phyloP scores from a whole-genome alignment of 2,329 filamentous ascomycete genomes.

The Curvularia lunata region DNA sequence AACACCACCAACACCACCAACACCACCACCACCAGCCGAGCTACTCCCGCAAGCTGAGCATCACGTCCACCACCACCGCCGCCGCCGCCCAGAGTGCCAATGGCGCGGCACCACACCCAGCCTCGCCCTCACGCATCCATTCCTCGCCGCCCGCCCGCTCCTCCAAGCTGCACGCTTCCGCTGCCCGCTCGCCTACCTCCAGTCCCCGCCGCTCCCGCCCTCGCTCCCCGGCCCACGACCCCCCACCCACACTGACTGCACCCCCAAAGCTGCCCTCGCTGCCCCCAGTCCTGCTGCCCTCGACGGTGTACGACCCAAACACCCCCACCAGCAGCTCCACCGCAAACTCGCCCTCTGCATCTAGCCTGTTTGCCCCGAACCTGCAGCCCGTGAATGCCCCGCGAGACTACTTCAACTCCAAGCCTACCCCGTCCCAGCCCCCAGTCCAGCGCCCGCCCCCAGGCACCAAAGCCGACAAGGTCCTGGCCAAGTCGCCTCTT shows the following conservation, averaged over 20 bases:
- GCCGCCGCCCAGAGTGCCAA: too few species aligned
- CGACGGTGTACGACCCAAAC: conserved; percentile 48
- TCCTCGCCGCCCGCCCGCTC: conserved; percentile 27
- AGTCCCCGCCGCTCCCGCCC: too few species aligned
- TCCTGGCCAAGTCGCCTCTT: conserved; percentile 43
- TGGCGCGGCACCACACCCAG: conserved; percentile 44
- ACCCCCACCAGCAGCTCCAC: conserved; percentile 42
- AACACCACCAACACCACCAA: conserved; percentile 44
- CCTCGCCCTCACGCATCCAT: conserved; percentile 36
- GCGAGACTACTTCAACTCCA: conserved; percentile 50
- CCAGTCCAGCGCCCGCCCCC: conserved; percentile 36
- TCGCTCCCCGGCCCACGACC: conserved; percentile 37
- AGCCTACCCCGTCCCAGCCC: conserved; percentile 28
- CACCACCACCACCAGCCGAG: conserved; percentile 43
- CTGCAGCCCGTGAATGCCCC: conserved; percentile 32
- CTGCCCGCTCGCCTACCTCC: conserved; percentile 45
- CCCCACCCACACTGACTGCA: conserved; percentile 39
- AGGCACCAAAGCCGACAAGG: conserved; percentile 37
- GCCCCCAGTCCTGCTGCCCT: conserved; percentile 39
- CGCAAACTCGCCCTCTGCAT: conserved; percentile 42
- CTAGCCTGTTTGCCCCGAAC: conserved; percentile 43
- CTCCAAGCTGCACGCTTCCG: conserved; percentile 22
- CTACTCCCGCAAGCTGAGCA: conserved; percentile 10
- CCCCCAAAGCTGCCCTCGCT: conserved; percentile 43
- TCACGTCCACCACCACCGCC: conserved; percentile 3